Evolutionary conservation across 768 basidiomycete genomes (phyloP).

Genomic region (Amanita jacksonii): DNA sequence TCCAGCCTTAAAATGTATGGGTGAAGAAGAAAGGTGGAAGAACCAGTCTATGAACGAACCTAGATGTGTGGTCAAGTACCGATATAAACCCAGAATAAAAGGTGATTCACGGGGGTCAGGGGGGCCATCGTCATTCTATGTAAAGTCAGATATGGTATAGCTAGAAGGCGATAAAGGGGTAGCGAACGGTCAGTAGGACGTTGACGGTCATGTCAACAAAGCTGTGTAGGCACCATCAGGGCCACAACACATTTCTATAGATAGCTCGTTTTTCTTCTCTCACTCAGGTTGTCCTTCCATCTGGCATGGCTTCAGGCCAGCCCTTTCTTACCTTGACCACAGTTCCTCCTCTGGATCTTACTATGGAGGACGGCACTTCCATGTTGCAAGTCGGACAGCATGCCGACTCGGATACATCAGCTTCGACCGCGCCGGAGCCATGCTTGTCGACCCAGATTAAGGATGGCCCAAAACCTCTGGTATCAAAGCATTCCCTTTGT

Average conservation of each 20-base stretch:
- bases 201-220: slow-evolving; percentile 6
- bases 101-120: slow-evolving; percentile 59
- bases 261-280: slow-evolving; percentile 12
- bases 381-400: background rate
- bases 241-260: background rate
- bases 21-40: slow-evolving; percentile 17
- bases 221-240: background rate
- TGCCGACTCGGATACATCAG: slow-evolving; percentile 8
- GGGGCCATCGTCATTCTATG: slow-evolving; percentile 80
- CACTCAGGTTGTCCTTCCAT: slow-evolving; percentile 15
- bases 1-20: slow-evolving; percentile 55
- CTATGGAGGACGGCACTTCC: slow-evolving; percentile 6
- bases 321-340: slow-evolving; percentile 5
- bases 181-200: slow-evolving; percentile 31
- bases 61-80: slow-evolving; percentile 44
- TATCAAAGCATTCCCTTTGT: slow-evolving; percentile 17
- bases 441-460: slow-evolving; percentile 30
- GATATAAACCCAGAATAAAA: slow-evolving; percentile 64
- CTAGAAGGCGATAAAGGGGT: background rate
- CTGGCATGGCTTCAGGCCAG: slow-evolving; percentile 16
- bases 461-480: slow-evolving; percentile 12
- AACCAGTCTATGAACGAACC: slow-evolving; percentile 28
- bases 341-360: slow-evolving; percentile 9
- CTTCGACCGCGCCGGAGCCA: slow-evolving; percentile 21
- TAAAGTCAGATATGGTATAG: slow-evolving; percentile 1